phyloP scores from a whole-genome alignment of 352 stramenopile genomes.

The Phytophthora cryptogea region DNA sequence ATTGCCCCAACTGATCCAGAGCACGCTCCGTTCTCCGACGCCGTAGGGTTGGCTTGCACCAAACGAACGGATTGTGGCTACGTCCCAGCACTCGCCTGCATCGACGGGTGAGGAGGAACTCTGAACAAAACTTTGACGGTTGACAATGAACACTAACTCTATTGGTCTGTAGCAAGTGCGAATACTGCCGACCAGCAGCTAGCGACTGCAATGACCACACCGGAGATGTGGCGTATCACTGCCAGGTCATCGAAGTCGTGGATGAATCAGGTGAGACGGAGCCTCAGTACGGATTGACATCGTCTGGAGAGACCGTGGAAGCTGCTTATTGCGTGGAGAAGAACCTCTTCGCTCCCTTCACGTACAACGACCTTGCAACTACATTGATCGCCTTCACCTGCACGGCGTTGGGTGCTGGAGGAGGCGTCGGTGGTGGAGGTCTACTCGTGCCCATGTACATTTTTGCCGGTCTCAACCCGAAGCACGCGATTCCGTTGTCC shows the following conservation, averaged over 20 bases:
- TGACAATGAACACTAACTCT: not conserved
- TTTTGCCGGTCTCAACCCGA: slow-evolving; percentile 88
- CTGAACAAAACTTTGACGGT: not conserved
- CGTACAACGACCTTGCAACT: slow-evolving; percentile 57
- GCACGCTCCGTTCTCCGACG: slow-evolving; percentile 34
- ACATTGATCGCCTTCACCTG: slow-evolving; percentile 73
- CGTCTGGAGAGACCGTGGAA: slow-evolving; percentile 30
- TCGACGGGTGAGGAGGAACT: slow-evolving; percentile 43
- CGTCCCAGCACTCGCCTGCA: slow-evolving; percentile 69
- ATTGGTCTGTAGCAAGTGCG: slow-evolving; percentile 45
- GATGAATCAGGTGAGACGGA: slow-evolving; percentile 33
- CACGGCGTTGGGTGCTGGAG: slow-evolving; percentile 88
- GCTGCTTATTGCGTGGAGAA: slow-evolving; percentile 82
- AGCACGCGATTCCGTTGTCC: slow-evolving; percentile 96
- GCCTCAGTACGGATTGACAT: slow-evolving; percentile 33
- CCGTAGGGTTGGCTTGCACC: slow-evolving; percentile 49
- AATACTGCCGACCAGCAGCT: slow-evolving; percentile 54
- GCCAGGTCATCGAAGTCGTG: slow-evolving; percentile 39
- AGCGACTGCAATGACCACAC: slow-evolving; percentile 52
- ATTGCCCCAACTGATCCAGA: slow-evolving; percentile 4
- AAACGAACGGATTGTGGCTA: slow-evolving; percentile 68
- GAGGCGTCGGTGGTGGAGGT: slow-evolving; percentile 92
- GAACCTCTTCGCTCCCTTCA: slow-evolving; percentile 74
- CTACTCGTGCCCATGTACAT: slow-evolving; percentile 98
- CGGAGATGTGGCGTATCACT: slow-evolving; percentile 58